phyloP scores from a whole-genome alignment of 805 yeast species.

The Yamadazyma kitorensis region DNA sequence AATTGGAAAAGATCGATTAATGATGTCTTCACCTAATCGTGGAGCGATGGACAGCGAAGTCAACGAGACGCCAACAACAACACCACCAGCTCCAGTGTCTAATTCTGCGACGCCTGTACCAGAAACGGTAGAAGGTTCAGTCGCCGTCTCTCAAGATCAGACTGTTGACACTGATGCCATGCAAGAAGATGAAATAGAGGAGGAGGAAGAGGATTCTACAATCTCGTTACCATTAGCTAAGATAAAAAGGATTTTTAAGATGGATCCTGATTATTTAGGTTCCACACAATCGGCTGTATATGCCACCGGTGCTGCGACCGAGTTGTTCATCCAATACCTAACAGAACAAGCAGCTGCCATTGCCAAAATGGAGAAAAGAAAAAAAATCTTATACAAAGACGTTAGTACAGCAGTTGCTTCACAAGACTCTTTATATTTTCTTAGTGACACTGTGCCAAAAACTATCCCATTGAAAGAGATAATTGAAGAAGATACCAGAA shows the following conservation, averaged over 20 bases:
- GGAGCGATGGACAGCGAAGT: not conserved
- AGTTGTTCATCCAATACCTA: slow-evolving; percentile 65
- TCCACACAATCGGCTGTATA: slow-evolving; percentile 72
- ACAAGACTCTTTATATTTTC: slow-evolving; percentile 59
- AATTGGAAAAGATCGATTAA: too few relatives aligned
- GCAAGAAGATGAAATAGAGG: slow-evolving; percentile 14
- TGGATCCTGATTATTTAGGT: slow-evolving; percentile 69
- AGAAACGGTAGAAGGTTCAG: slow-evolving; percentile 3
- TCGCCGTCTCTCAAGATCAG: slow-evolving; percentile 8
- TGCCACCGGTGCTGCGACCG: slow-evolving; percentile 75
- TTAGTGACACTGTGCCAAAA: slow-evolving; percentile 66
- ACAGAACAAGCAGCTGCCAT: slow-evolving; percentile 66
- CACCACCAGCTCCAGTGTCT: slow-evolving; percentile 18
- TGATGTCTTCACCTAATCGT: slow-evolving; percentile 11
- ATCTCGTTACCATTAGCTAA: slow-evolving; percentile 60
- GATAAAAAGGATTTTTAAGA: slow-evolving; percentile 67
- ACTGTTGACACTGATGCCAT: slow-evolving; percentile 10
- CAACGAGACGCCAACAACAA: slow-evolving; percentile 19
- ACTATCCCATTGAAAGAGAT: slow-evolving; percentile 51
- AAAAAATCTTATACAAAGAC: slow-evolving; percentile 69
- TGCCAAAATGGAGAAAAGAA: slow-evolving; percentile 64
- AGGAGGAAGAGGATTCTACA: slow-evolving; percentile 23
- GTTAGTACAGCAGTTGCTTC: slow-evolving; percentile 60
- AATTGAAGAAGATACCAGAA: slow-evolving; percentile 17
- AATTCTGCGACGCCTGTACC: slow-evolving; percentile 6